Evolutionary conservation across 371 early-diverging fungal genomes (phyloP), one percentile per base, ranked within the genome.

Genomic region (Dipsacomyces acuminosporus): DNA sequence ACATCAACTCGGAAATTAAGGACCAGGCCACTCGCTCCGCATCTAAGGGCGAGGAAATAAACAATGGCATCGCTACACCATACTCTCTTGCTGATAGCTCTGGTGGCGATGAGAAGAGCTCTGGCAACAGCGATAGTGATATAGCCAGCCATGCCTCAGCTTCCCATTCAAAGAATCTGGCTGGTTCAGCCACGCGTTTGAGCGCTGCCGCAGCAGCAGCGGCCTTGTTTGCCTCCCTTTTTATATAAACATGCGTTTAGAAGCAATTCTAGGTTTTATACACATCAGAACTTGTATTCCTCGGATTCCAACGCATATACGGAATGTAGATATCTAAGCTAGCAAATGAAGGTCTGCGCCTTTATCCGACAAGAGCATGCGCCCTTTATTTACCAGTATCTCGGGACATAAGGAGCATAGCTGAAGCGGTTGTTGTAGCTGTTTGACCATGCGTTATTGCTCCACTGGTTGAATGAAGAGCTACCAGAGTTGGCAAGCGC

Each of bases 371-470:
- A n/a, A n/a, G n/a, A n/a, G n/a, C n/a, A n/a, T n/a, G n/a, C n/a
- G n/a, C n/a, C n/a, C n/a, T n/a, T n/a, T n/a, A n/a, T n/a, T 21
- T 56, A 62, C 43, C 40, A 57, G 43, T 43, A 62, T 19, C 58
- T 48, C 4, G 17, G 57, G 45, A n/a, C n/a, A n/a, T n/a, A n/a
- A n/a, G n/a, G n/a, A n/a, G n/a, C n/a, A n/a, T n/a, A n/a, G 22
- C 45, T 53, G n/a, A 44, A 25, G n/a, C 30, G 30, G 20, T 53
- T 45, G 41, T 23, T 38, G 42, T 59, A 53, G 3, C 54, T 44
- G 42, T 59, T 59, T 3, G 59, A 63, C 44, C 49, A 63, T 0
- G 59, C 64, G n/a, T 54, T 63, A 36, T 48, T 63, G 42, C 30
- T 59, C 59, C 64, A 63, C 47, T 58, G 59, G 38, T 45, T 59